Conservation (phyloP, 306 rosid genomes). For the Senna tora region DNA sequence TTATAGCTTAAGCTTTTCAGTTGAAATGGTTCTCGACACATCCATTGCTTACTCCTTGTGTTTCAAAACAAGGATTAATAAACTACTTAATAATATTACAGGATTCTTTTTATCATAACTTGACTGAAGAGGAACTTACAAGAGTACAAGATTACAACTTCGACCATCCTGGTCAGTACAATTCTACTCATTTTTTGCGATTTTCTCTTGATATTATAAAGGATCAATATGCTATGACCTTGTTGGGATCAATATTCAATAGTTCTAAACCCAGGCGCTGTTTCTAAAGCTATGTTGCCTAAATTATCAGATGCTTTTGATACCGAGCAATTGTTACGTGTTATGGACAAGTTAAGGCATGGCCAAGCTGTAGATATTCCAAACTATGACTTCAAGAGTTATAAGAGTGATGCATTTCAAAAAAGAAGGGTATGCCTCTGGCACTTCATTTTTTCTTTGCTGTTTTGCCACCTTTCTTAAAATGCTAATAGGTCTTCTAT, state of each 20-base stretch:
- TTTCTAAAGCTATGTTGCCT: slow-evolving; percentile 4
- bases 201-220: too few relatives aligned
- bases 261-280: not conserved
- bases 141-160: slow-evolving; percentile 91
- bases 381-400: slow-evolving; percentile 89
- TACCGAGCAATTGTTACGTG: slow-evolving; percentile 70
- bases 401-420: slow-evolving; percentile 65
- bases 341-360: slow-evolving; percentile 86
- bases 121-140: slow-evolving; percentile 71
- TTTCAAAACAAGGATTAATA: slow-evolving; percentile 25
- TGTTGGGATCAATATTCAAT: not conserved
- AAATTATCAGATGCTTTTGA: slow-evolving; percentile 87
- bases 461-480: slow-evolving; percentile 13
- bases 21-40: too few relatives aligned
- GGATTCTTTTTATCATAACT: slow-evolving; percentile 93
- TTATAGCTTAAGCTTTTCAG: too few relatives aligned
- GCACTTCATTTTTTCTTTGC: slow-evolving; percentile 16
- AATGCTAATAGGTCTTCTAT: slow-evolving; percentile 23
- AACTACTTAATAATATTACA: slow-evolving; percentile 42
- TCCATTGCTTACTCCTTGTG: slow-evolving; percentile 3
- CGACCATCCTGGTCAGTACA: slow-evolving; percentile 94
- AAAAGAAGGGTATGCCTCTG: slow-evolving; percentile 80
- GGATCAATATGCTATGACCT: slow-evolving; percentile 1
- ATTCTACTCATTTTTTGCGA: slow-evolving; percentile 28
- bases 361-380: slow-evolving; percentile 95